A percentile compares a stretch with the other conserved stretches of the same genome.
Conservation (phyloP, 2,329 filamentous ascomycete species). For the Colletotrichum orbiculare region DNA sequence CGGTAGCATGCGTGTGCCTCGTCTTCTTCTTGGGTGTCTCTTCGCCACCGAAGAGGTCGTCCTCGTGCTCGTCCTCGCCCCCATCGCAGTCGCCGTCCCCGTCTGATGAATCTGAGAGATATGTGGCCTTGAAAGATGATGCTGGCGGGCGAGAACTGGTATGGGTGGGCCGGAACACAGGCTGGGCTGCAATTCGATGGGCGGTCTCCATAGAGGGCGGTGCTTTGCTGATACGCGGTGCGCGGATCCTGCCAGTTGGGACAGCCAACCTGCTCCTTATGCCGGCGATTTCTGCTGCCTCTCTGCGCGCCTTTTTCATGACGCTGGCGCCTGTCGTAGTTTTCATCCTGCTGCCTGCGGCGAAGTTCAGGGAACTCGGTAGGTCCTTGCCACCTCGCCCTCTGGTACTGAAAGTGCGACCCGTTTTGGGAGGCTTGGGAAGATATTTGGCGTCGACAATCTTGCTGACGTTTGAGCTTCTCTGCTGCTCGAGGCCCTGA, state of each 20-base stretch:
- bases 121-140: conserved; percentile 43
- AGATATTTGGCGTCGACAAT: conserved; percentile 63
- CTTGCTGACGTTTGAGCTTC: conserved; percentile 66
- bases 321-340: conserved; percentile 62
- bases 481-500: conserved; percentile 66
- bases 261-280: conserved; percentile 41
- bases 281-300: conserved; percentile 64
- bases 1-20: neutral
- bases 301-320: conserved; percentile 65
- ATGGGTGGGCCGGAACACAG: conserved; percentile 43
- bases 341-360: conserved; percentile 63
- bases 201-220: conserved; percentile 67
- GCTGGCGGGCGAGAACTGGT: conserved; percentile 24
- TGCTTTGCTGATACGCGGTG: conserved; percentile 46
- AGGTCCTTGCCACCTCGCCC: conserved; percentile 42
- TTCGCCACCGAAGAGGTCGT: conserved; percentile 26
- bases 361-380: conserved; percentile 54
- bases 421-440: conserved; percentile 53
- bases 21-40: conserved; percentile 18
- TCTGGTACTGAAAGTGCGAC: conserved; percentile 38
- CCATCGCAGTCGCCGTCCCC: conserved; percentile 17
- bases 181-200: conserved; percentile 57
- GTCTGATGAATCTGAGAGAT: conserved; percentile 52
- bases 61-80: conserved; percentile 18
- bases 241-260: conserved; percentile 49